phyloP scores from a whole-genome alignment of 306 rosid species.

The Canavalia gladiata region DNA sequence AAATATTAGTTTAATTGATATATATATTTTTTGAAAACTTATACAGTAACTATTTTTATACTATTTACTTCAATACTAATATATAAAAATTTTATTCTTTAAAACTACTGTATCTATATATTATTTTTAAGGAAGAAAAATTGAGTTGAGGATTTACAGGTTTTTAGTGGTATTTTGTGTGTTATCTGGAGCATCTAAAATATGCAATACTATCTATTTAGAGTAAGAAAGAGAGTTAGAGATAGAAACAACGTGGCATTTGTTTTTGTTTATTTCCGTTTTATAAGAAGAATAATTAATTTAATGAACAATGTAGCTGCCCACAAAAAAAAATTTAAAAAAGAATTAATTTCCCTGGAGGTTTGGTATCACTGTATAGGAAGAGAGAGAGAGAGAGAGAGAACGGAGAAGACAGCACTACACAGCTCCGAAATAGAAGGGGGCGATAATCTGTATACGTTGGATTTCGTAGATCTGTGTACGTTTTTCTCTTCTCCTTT shows the following conservation, averaged over 20 bases:
- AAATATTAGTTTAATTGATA: background rate
- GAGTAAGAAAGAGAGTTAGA: background rate
- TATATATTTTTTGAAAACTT: background rate
- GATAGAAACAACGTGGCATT: background rate
- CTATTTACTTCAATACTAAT: background rate
- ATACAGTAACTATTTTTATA: background rate
- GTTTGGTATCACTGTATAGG: constrained; percentile 28
- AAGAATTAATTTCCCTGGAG: constrained; percentile 33
- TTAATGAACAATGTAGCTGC: background rate
- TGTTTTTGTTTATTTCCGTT: constrained; percentile 20
- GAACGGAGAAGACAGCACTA: background rate
- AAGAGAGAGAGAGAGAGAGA: constrained; percentile 32
- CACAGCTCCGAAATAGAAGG: constrained; percentile 59
- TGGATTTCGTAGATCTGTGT: constrained; percentile 60
- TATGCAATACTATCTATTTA: background rate
- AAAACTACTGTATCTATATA: background rate
- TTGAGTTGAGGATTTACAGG: background rate
- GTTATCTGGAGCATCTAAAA: no score
- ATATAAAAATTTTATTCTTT: background rate
- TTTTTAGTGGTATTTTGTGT: background rate
- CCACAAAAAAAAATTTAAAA: background rate
- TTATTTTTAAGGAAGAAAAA: background rate
- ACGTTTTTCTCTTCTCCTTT: constrained; percentile 25
- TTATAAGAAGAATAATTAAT: background rate
- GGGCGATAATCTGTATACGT: constrained; percentile 41